Evolutionary conservation across 495 filamentous ascomycete species (phyloP), one percentile per base, ranked within the genome.

Genomic region (Trichoderma orchidacearum): DNA sequence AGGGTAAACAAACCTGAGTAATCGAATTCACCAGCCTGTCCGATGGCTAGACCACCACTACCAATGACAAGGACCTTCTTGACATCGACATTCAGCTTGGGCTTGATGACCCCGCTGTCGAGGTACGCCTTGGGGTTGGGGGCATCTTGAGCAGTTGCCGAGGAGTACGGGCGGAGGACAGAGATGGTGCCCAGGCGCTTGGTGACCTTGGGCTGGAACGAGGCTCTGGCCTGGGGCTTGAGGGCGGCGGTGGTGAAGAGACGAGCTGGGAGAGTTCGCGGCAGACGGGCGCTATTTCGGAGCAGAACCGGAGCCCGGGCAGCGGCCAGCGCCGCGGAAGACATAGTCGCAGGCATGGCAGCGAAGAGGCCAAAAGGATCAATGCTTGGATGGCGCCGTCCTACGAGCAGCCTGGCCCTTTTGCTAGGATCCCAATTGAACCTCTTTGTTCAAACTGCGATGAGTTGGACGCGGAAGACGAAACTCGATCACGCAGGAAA

Each of bases 51-150:
- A 71, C 93, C 93, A 71, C 93, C 93, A 72, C 85, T 89, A 35
- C 93, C 93, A 66, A 98, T 88, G 55, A 98, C 88, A 53, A 98
- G 77, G n/a, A 97, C 93, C 76, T 97, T 98, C 76, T 91, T 95
- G 56, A 98, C 93, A 73, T 96, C 84, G 41, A 97, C 85, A 51
- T 86, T 68, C 62, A 90, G 79, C 59, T 73, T 77, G 48, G 82
- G 85, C 63, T 85, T 85, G 60, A 97, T 81, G 52, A 81, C 86
- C 55, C 90, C 91, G 70, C 89, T 95, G 53, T 85, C 80, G 56
- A 97, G 75, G 69, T 95, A 95, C 53, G 91, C 87, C 64, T 92
- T 84, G 18, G 91, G 85, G 63, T 87, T 86, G 30, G 90, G 92
- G 38, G 89, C 84, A 60, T 78, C 72, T 68, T 91, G 81, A 25